These are phyloP conservation scores for Scedosporium apiospermum DNA, from an alignment of 2,329 filamentous ascomycete genomes.

Conservation along the genomic window DNA sequence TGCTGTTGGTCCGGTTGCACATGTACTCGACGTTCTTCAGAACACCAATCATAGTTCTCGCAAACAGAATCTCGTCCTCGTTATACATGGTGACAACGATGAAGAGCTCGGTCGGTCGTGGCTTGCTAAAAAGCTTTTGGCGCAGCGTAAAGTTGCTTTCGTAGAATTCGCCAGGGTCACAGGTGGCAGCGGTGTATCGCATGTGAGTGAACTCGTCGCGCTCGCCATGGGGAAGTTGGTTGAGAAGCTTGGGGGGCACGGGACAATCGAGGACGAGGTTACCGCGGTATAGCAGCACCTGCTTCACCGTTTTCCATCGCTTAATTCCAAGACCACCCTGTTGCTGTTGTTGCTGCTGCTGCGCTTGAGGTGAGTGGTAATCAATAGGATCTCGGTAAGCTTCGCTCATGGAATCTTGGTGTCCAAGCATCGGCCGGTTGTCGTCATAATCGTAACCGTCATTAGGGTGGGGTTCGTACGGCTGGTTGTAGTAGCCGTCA, in stretches of 20 bases:
- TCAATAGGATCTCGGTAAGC: slow-evolving; percentile 30
- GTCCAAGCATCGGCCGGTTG: slow-evolving; percentile 64
- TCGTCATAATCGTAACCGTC: slow-evolving; percentile 58
- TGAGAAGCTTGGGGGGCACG: slow-evolving; percentile 78
- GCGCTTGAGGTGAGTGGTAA: slow-evolving; percentile 24
- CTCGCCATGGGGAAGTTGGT: slow-evolving; percentile 81
- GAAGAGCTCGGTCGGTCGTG: slow-evolving; percentile 86
- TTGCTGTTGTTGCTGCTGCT: slow-evolving; percentile 18
- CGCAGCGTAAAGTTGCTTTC: slow-evolving; percentile 84
- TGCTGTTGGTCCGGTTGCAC: slow-evolving; percentile 85
- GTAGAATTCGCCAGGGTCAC: slow-evolving; percentile 82
- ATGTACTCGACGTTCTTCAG: slow-evolving; percentile 99
- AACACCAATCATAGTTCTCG: slow-evolving; percentile 89
- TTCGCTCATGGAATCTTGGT: slow-evolving; percentile 42
- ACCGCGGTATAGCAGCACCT: slow-evolving; percentile 92
- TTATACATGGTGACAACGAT: slow-evolving; percentile 99
- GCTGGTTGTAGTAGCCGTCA: slow-evolving; percentile 75
- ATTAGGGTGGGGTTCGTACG: slow-evolving; percentile 62
- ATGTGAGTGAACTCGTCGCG: slow-evolving; percentile 87
- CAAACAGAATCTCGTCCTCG: slow-evolving; percentile 92
- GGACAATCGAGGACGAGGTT: slow-evolving; percentile 97
- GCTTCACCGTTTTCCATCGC: slow-evolving; percentile 97
- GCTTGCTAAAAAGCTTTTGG: slow-evolving; percentile 85
- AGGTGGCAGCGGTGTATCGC: slow-evolving; percentile 91
- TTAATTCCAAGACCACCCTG: slow-evolving; percentile 43